phyloP scores from a whole-genome alignment of 345 rosid genomes.

The Rhizophora mangle region DNA sequence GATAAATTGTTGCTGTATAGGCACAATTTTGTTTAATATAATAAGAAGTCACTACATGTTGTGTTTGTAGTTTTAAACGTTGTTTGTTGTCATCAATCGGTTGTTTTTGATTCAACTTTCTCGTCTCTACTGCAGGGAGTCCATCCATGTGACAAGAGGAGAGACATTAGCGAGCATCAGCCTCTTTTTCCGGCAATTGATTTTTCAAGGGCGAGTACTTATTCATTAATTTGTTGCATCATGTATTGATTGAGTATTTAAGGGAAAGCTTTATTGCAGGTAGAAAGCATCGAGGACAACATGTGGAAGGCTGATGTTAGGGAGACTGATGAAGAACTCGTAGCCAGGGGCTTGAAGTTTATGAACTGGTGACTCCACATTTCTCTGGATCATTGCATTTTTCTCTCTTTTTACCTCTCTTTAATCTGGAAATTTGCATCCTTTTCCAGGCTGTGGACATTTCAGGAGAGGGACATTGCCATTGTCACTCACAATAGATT shows the following conservation, averaged over 20 bases:
- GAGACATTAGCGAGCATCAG: conserved; percentile 48
- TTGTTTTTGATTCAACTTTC: neutral
- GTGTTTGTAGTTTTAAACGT: too few relatives aligned
- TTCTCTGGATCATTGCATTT: neutral
- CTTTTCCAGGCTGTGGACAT: conserved; percentile 57
- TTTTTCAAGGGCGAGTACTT: conserved; percentile 52
- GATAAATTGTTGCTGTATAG: too few relatives aligned
- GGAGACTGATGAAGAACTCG: conserved; percentile 54
- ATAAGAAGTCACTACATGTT: too few relatives aligned
- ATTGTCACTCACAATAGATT: conserved; percentile 70
- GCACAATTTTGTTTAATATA: too few relatives aligned
- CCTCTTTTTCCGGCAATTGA: conserved; percentile 62
- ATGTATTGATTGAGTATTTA: neutral
- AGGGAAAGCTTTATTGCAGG: conserved; percentile 28
- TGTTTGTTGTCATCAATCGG: neutral
- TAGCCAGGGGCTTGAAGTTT: conserved; percentile 55
- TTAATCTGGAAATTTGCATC: neutral
- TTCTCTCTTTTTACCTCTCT: neutral
- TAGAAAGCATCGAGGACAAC: conserved; percentile 65
- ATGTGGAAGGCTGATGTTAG: conserved; percentile 49
- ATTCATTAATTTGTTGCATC: neutral
- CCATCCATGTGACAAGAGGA: conserved; percentile 74
- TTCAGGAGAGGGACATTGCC: conserved; percentile 80
- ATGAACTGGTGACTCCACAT: conserved; percentile 43
- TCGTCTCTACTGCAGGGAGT: conserved; percentile 45